These are phyloP conservation scores for Triadica sebifera DNA, from an alignment of 345 rosid species.

Conservation along the genomic window DNA sequence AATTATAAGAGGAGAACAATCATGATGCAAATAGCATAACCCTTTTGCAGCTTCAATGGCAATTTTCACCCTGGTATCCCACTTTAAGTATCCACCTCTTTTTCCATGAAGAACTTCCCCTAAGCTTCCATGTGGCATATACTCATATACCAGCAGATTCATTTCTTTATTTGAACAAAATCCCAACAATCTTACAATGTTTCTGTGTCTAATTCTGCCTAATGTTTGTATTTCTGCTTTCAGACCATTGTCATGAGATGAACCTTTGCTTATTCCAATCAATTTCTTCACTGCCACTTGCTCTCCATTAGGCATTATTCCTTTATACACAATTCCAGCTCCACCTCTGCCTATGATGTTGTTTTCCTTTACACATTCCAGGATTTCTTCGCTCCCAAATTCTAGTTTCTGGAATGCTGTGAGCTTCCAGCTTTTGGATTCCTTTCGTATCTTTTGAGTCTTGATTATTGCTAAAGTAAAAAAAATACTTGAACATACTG, in stretches of 20 bases:
- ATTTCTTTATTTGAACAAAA: slow-evolving; percentile 63
- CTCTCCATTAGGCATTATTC: slow-evolving; percentile 51
- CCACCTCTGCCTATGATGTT: slow-evolving; percentile 72
- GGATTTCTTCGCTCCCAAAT: slow-evolving; percentile 44
- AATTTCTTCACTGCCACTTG: slow-evolving; percentile 68
- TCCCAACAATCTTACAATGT: slow-evolving; percentile 62
- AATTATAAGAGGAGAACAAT: slow-evolving; percentile 67
- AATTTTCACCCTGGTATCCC: slow-evolving; percentile 61
- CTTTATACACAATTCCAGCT: slow-evolving; percentile 66
- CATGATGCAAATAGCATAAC: slow-evolving; percentile 72
- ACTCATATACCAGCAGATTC: slow-evolving; percentile 63
- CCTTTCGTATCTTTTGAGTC: slow-evolving; percentile 42
- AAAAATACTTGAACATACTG: slow-evolving; percentile 46
- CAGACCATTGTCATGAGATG: slow-evolving; percentile 56
- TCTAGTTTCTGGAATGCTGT: slow-evolving; percentile 66
- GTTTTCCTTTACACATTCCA: slow-evolving; percentile 62
- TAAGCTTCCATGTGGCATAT: slow-evolving; percentile 68
- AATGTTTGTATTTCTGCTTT: slow-evolving; percentile 63
- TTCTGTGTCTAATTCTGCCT: slow-evolving; percentile 66
- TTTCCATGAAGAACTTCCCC: slow-evolving; percentile 66
- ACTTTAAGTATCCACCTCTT: slow-evolving; percentile 48
- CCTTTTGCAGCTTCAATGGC: slow-evolving; percentile 74
- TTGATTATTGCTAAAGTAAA: slow-evolving; percentile 47
- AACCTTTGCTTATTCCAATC: slow-evolving; percentile 40
- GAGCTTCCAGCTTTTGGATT: slow-evolving; percentile 48